Evolutionary conservation across 2,329 filamentous ascomycete genomes (phyloP), one percentile per base, ranked within the genome.

Genomic region (Trichophyton rubrum): DNA sequence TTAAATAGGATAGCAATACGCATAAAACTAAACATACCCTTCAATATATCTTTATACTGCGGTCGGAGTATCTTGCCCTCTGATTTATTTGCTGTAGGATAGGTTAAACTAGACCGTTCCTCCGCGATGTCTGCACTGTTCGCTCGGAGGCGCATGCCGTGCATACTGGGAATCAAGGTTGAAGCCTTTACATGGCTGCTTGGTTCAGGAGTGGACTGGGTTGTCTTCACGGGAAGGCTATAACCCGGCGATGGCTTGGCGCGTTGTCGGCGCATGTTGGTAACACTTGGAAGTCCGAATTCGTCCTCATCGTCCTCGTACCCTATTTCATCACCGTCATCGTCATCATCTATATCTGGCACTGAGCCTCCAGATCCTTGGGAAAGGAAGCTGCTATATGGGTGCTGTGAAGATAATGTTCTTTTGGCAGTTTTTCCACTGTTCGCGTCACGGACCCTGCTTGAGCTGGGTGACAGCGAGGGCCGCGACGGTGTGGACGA

Each of bases 51-150:
- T 74, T 99, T 96, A 74, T 97, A 99, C 73, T 99, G 93, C 58
- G 93, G 93, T 64, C 93, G 85, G 22, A 99, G 78, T 62, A 97
- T 97, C 79, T 99, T 99, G 30, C 90, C 92, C 71, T 96, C 91
- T 64, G 82, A 86, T 74, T 91, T 95, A 74, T 91, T 92, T 2
- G 91, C 85, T 68, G 89, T 86, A 30, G 92, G 92, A 69, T 97
- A 97, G 63, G 84, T 85, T 13, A 89, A 84, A 43, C 87, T 79
- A 24, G 89, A 89, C 63, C 92, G 83, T 74, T 96, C 91, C 68
- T 95, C 88, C 17, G 91, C 90, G 71, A 97, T 96, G 72, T 97
- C 92, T 64, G 89, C 89, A 74, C 91, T 96, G 74, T 95, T 87
- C 27, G 89, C 88, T 62, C 87, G 85, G 59, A 83, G 80, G 65